Percentiles rank a stretch among this genome's conserved stretches.
phyloP scores from a whole-genome alignment of 1,284 basidiomycete genomes.

The Boletellus sp. region DNA sequence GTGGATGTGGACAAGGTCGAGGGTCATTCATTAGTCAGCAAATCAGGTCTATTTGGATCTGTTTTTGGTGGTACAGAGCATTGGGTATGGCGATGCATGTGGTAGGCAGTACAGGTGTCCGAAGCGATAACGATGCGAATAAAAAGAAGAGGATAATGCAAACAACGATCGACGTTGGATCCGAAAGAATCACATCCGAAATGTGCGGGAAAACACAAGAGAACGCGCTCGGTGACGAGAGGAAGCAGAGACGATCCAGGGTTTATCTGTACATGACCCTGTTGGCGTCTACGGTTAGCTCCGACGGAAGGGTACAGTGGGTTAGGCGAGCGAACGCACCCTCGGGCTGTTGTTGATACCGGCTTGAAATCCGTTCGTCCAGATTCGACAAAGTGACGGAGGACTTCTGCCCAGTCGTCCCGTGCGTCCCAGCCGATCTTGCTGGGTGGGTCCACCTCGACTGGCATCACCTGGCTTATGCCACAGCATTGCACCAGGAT shows the following conservation, averaged over 20 bases:
- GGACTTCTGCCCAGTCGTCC: slow-evolving; percentile 66
- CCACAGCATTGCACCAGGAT: slow-evolving; percentile 71
- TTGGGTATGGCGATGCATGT: slow-evolving; percentile 25
- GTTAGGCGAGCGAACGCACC: slow-evolving; percentile 44
- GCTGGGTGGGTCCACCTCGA: slow-evolving; percentile 71
- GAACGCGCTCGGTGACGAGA: slow-evolving; percentile 3
- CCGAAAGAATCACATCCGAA: slow-evolving; percentile 1
- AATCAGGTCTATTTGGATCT: slow-evolving; percentile 5
- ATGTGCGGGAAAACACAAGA: slow-evolving; percentile 10
- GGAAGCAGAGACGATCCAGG: not conserved
- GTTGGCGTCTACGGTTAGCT: slow-evolving; percentile 14
- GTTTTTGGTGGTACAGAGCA: slow-evolving; percentile 26
- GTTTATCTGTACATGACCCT: slow-evolving; percentile 38
- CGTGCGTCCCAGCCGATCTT: slow-evolving; percentile 71
- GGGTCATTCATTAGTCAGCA: slow-evolving; percentile 24
- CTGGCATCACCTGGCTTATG: slow-evolving; percentile 76
- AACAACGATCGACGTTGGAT: slow-evolving; percentile 32
- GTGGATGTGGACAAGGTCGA: not conserved
- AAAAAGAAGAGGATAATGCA: slow-evolving; percentile 17
- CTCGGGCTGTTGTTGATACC: slow-evolving; percentile 67
- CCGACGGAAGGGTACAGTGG: not conserved
- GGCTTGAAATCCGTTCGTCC: slow-evolving; percentile 75
- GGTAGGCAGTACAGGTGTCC: slow-evolving; percentile 23
- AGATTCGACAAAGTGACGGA: slow-evolving; percentile 66
- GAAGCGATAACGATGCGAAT: slow-evolving; percentile 23